Evolutionary conservation across 1,139 yeast species (phyloP), one percentile per base, ranked within the genome.

Genomic region (Geotrichum aggregatum): DNA sequence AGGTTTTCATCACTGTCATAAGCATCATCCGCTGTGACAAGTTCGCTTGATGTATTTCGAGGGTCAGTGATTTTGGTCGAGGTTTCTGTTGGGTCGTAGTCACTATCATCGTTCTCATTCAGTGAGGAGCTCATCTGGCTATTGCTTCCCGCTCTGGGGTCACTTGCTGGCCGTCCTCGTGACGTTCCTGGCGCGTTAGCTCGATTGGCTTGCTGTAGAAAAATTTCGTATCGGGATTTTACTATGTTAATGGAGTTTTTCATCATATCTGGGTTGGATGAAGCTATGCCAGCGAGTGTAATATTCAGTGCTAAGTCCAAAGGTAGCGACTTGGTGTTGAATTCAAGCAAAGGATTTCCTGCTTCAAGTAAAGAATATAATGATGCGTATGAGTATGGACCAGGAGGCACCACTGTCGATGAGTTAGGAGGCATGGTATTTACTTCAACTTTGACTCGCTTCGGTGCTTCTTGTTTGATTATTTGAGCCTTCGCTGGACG

Each of bases 241-340:
- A 87, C 79, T 49, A 87, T 80, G 18, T 80, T 79, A 55, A 88
- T 71, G 0, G 87, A 94, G 56, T 81, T 79, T n/a, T 80, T 72
- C 44, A 92, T 72, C 56, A 75, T 77, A 8, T 73, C 72, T 0
- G 76, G 71, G 50, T 79, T 78, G 0, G 81, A 80, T 39, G 76
- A 76, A 47, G 74, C 73, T 61, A 84, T 74, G 1, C 85, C 89
- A 41, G 80, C 78, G 54, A 81, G 72, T 19, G 84, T 87, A 76
- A 84, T 83, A 44, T 79, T 77, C 33, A 77, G 76, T 52, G 88
- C 78, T 3, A 84, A 74, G 53, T 82, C 80, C 35, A 76, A 77
- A 1, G 94, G 86, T 14, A 91, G 72, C 7, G 79, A 71, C 6
- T 87, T 76, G 49, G 88, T 79, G 66, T 89, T 92, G 63, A 87